Conservation (phyloP, 805 yeast genomes). For the Candida railenensis region DNA sequence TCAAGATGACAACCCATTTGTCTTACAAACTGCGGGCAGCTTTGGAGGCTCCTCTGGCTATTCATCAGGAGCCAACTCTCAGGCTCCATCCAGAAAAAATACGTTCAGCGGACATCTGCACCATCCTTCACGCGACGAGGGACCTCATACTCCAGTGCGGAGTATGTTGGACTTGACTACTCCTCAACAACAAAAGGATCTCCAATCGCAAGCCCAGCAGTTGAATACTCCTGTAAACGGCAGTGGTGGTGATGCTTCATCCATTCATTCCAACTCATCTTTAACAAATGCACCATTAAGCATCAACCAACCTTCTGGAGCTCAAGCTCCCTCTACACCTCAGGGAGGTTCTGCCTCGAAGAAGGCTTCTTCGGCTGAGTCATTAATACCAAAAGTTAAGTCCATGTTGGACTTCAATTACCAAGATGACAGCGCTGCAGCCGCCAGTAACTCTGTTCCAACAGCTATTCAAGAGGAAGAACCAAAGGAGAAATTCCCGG, state of each 20-base stretch:
- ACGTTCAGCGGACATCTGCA: constrained; percentile 14
- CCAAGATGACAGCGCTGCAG: not conserved
- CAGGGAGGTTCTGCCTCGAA: too few species aligned
- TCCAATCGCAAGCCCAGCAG: not conserved
- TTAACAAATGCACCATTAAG: constrained; percentile 20
- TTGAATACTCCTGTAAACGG: constrained; percentile 6
- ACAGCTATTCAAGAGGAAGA: not conserved
- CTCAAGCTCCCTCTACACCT: not conserved
- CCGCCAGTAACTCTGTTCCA: not conserved
- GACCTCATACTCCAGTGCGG: constrained; percentile 27
- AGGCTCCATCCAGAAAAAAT: constrained; percentile 32
- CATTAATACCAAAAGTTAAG: constrained; percentile 15
- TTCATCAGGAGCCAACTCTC: constrained; percentile 21
- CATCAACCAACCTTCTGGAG: not conserved
- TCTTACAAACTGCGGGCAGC: constrained; percentile 11
- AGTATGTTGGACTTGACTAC: constrained; percentile 39
- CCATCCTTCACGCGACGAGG: constrained; percentile 11
- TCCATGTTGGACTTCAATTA: constrained; percentile 30
- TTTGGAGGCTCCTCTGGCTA: constrained; percentile 18
- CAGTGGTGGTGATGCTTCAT: constrained; percentile 14
- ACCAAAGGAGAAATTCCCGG: not conserved
- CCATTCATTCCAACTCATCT: constrained; percentile 26
- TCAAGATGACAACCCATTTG: constrained; percentile 36
- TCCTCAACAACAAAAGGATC: not conserved
- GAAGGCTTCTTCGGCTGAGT: constrained; percentile 4